Base-by-base conservation (phyloP, 495 filamentous ascomycete species). In the Glonium stellatum region DNA sequence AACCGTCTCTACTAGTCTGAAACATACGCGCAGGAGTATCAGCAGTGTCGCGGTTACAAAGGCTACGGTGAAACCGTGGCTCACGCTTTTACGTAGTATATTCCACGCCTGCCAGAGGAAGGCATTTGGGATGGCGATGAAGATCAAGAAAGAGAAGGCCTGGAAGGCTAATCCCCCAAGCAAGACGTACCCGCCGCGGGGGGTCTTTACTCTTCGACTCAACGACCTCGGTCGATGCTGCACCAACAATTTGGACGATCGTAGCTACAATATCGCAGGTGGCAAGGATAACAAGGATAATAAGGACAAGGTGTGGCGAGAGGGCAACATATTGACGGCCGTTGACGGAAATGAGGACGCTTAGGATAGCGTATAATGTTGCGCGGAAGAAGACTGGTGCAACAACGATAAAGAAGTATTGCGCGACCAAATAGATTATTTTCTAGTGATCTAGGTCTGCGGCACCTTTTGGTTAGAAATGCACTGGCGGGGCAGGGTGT, bases 371-470 rank as follows among this genome's bases (percentile, higher is more conserved):
- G 71, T 83, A 83, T 54, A 83, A 77, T 8, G 71, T 75, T 0
- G 79, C 80, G n/a, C 75, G 68, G 65, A 82, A 71, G 63, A 82
- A 79, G 21, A 83, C 80, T 10, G 80, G 80, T 5, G 80, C 79
- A 8, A 77, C 76, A 55, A 83, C 79, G 59, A 83, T 80, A 72
- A 80, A 79, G 71, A 82, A 83, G 69, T 82, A 82, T 59, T 82
- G 79, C n/a, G 79, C 50, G 31, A 82, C 74, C 57, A 82, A 82
- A 69, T 75, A 80, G 53, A 74, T 73, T 21, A 82, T 68, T 60
- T 71, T 67, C 69, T 82, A 81, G 0, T 79, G 77, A 62, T 78
- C 70, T 23, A 70, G 61, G 46, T 73, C 64, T 34, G 77, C 69
- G 34, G 12, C 18, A 44, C 18, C 13, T 44, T 18, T 13, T 73